These are phyloP conservation scores for Lipomyces lipofer DNA, from an alignment of 805 yeast species.

Conservation along the genomic window DNA sequence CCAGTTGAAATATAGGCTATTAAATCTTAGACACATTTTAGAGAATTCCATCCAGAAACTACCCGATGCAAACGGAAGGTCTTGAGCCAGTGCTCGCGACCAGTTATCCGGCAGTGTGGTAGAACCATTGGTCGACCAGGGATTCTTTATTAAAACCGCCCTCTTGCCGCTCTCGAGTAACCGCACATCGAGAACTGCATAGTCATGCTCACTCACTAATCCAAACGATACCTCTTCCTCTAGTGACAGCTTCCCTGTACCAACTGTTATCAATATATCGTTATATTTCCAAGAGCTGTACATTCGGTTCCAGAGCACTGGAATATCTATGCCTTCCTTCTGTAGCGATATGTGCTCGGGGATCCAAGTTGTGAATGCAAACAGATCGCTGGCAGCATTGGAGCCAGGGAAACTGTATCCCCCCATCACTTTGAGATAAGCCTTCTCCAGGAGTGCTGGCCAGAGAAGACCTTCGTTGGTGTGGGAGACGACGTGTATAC, in stretches of 20 bases:
- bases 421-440: constrained; percentile 61
- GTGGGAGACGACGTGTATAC: constrained; percentile 41
- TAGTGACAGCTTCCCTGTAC: constrained; percentile 53
- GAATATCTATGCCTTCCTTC: constrained; percentile 26
- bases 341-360: constrained; percentile 55
- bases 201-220: constrained; percentile 67
- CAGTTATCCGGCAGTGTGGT: background rate
- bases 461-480: constrained; percentile 43
- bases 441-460: constrained; percentile 80
- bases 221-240: constrained; percentile 41
- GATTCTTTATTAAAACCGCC: constrained; percentile 47
- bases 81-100: background rate
- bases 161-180: constrained; percentile 29
- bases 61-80: constrained; percentile 14
- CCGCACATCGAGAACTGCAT: constrained; percentile 52
- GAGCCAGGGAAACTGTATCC: constrained; percentile 73
- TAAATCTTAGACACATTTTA: constrained; percentile 45
- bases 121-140: constrained; percentile 43
- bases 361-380: constrained; percentile 64
- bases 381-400: constrained; percentile 71
- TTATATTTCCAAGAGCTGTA: constrained; percentile 39
- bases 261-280: constrained; percentile 58
- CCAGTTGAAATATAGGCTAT: constrained; percentile 68
- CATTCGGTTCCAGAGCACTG: constrained; percentile 43
- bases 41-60: constrained; percentile 37